Conservation (phyloP, 192 early-diverging fungal genomes). For the Borealophlyctis nickersoniae region DNA sequence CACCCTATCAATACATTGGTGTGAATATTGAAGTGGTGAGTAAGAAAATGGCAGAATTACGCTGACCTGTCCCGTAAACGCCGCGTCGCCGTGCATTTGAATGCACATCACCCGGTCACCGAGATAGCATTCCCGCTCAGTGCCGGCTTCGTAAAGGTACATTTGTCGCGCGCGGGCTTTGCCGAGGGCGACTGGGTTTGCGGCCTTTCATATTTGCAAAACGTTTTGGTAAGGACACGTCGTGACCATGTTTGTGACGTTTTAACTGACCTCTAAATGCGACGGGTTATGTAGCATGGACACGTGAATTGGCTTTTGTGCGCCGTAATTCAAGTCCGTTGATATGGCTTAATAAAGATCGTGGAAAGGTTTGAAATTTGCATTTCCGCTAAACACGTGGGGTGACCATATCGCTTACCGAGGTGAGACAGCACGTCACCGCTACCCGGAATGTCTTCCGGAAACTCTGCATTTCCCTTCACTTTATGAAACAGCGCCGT, state of each 20-base stretch:
- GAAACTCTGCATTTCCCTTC: constrained; percentile 90
- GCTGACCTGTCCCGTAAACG: constrained; percentile 45
- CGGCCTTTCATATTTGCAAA: constrained; percentile 44
- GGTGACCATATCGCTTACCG: constrained; percentile 24
- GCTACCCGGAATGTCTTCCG: constrained; percentile 67
- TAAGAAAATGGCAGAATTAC: not conserved
- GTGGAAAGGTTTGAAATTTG: too few relatives aligned
- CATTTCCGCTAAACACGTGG: too few relatives aligned
- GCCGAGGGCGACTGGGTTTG: constrained; percentile 94
- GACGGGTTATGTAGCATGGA: constrained; percentile 96
- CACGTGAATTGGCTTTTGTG: constrained; percentile 64
- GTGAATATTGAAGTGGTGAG: too few relatives aligned
- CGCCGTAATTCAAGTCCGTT: constrained; percentile 69
- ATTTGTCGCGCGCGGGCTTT: constrained; percentile 95
- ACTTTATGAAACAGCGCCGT: constrained; percentile 89
- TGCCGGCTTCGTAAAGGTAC: constrained; percentile 62
- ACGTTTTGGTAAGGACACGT: too few relatives aligned
- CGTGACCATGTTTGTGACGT: not conserved
- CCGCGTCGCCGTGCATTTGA: constrained; percentile 93
- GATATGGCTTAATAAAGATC: constrained; percentile 72
- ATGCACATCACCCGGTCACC: constrained; percentile 93
- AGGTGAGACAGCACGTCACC: constrained; percentile 93
- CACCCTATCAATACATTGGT: constrained; percentile 65
- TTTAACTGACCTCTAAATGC: constrained; percentile 66
- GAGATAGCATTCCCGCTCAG: constrained; percentile 71